Evolutionary conservation across 2,329 filamentous ascomycete genomes (phyloP), one percentile per base, ranked within the genome.

Genomic region (Penicillium corylophilum): DNA sequence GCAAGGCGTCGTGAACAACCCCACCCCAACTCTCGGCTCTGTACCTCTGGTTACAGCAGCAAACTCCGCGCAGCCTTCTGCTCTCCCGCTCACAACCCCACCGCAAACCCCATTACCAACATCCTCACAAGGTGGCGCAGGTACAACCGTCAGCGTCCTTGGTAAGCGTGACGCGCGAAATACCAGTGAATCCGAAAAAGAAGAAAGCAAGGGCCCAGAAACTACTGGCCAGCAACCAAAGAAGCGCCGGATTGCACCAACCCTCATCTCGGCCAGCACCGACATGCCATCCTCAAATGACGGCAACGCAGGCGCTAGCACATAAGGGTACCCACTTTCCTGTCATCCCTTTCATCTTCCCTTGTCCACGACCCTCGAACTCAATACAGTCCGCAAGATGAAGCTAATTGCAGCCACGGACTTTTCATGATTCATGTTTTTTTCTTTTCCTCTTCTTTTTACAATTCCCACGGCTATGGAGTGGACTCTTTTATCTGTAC

Each of bases 61-160:
- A 9, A 88, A 86, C 57, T 89, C 88, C 5, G 65, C 69, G 6
- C 73, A 74, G 46, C 69, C 68, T 9, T 58, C 71, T n/a, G 53
- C 64, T 1, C 75, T 95, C 39, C 89, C 91, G 0, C 83, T 95
- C 63, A 90, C 89, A 33, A 96, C 93, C 7, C 93, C 94, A 2
- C 94, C 93, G 1, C 88, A 95, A 69, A 97, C 93, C 3, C 93
- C 93, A 5, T 75, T 82, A 52, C 72, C 75, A 28, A 68, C 71
- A 4, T 71, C 67, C 22, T 69, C 71, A 50, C 80, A 83, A 45
- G 83, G 82, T 62, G 79, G 82, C 5, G 77, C 78, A 40, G 81
- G 77, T 57, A 77, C 76, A n/a, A 71, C 77, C 24, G 79, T 75
- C 23, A 83, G 79, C 50, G 78, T 82, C 1, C 64, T 79, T n/a